Evolutionary conservation across 495 filamentous ascomycete genomes (phyloP).

Genomic region (Hypoxylon crocopeplum): DNA sequence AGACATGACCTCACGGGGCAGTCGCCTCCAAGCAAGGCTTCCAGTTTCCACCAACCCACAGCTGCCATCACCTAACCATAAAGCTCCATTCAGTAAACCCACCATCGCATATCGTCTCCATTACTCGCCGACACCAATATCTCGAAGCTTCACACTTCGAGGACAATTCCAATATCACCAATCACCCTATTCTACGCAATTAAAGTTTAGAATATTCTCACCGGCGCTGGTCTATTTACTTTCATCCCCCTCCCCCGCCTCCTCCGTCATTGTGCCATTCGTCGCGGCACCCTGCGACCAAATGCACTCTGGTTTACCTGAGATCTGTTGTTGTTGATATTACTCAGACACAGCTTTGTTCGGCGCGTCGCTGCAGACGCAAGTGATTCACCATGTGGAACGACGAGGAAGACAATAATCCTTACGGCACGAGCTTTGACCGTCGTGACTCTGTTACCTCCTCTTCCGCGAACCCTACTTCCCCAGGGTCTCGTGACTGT

Average conservation of each 20-base stretch:
- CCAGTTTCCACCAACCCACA: conserved; percentile 29
- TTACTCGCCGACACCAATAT: background rate
- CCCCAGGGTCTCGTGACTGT: conserved; percentile 62
- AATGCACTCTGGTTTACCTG: conserved; percentile 8
- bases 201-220: conserved; percentile 9
- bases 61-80: conserved; percentile 1
- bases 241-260: conserved; percentile 33
- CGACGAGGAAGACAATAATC: conserved; percentile 91
- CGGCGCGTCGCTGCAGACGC: background rate
- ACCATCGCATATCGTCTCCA: background rate
- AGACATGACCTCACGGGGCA: conserved; percentile 36
- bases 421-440: conserved; percentile 85
- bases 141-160: background rate
- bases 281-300: conserved; percentile 1
- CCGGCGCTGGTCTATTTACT: background rate
- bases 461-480: conserved; percentile 70
- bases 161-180: background rate
- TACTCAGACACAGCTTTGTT: conserved; percentile 25
- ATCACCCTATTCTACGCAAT: background rate
- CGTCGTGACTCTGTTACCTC: conserved; percentile 80
- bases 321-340: background rate
- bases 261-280: conserved; percentile 11
- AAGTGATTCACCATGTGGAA: conserved; percentile 68
- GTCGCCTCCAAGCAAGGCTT: conserved; percentile 27
- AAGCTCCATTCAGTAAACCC: conserved; percentile 4